Conservation (phyloP, 768 basidiomycete genomes). For the Pisolithus marmoratus region DNA sequence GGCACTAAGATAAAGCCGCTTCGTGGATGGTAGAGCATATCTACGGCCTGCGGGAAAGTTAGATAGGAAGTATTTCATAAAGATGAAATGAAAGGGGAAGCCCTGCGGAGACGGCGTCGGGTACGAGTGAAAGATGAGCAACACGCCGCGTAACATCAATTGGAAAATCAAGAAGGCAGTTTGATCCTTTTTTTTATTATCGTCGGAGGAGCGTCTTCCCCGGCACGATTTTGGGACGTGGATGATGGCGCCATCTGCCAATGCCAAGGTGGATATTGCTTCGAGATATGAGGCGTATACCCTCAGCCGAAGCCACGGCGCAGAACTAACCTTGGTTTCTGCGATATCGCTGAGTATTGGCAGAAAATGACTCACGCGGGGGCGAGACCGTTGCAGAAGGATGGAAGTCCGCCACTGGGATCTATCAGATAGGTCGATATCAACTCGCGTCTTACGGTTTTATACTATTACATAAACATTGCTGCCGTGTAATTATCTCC, state of each 20-base stretch:
- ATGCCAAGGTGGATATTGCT: too few species aligned
- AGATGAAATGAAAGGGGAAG: slow-evolving; percentile 10
- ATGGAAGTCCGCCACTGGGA: background rate
- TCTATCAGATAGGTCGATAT: too few species aligned
- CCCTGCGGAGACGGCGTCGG: slow-evolving; percentile 7
- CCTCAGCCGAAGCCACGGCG: background rate
- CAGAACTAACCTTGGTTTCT: background rate
- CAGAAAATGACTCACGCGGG: background rate
- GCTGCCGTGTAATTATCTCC: too few species aligned
- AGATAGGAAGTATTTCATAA: slow-evolving; percentile 21
- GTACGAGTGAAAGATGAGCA: slow-evolving; percentile 6
- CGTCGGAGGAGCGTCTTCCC: slow-evolving; percentile 3
- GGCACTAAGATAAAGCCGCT: too few species aligned
- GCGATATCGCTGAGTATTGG: background rate
- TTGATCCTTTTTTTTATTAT: slow-evolving; percentile 3
- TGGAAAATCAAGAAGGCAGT: slow-evolving; percentile 12
- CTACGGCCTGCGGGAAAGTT: too few species aligned
- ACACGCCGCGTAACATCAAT: slow-evolving; percentile 5
- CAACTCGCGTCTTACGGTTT: too few species aligned
- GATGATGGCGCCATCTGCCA: background rate
- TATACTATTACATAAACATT: too few species aligned
- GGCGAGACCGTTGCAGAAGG: background rate
- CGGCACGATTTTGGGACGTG: slow-evolving; percentile 1
- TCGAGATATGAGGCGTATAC: background rate
- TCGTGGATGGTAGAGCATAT: too few species aligned